Conservation (phyloP, 257 asterid genomes). For the Paulownia fortunei region DNA sequence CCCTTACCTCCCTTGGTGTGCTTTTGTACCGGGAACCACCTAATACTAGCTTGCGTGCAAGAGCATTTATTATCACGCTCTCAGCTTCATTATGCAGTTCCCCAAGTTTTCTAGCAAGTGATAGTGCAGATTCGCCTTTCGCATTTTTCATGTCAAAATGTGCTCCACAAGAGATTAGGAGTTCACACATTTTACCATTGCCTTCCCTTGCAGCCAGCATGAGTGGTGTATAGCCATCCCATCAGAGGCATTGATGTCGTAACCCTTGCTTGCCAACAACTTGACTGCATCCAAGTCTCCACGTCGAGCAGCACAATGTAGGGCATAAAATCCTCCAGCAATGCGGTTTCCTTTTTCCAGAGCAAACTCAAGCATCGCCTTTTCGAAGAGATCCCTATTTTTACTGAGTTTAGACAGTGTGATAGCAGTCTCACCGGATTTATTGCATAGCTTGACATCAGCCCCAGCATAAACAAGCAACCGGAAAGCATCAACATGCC, state of each 20-base stretch:
- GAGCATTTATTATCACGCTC: conserved; percentile 56
- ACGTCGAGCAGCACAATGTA: conserved; percentile 77
- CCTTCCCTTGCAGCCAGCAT: conserved; percentile 86
- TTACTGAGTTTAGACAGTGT: conserved; percentile 53
- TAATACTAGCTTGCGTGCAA: conserved; percentile 62
- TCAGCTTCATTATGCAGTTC: conserved; percentile 46
- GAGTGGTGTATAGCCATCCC: conserved; percentile 74
- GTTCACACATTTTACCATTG: conserved; percentile 58
- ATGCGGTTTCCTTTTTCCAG: conserved; percentile 69
- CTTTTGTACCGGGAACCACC: conserved; percentile 57
- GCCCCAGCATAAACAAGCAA: conserved; percentile 80
- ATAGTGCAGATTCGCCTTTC: conserved; percentile 69
- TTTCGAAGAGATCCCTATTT: conserved; percentile 68
- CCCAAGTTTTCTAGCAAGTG: conserved; percentile 49
- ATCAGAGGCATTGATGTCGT: conserved; percentile 59
- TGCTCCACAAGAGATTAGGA: conserved; percentile 63
- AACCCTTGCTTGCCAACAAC: conserved; percentile 59
- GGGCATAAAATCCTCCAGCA: conserved; percentile 68
- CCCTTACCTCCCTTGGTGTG: conserved; percentile 90
- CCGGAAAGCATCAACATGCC: conserved; percentile 75
- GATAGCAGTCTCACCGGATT: conserved; percentile 67
- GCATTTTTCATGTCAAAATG: conserved; percentile 48
- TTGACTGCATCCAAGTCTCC: conserved; percentile 72
- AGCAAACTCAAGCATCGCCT: conserved; percentile 79
- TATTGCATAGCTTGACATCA: conserved; percentile 65